phyloP scores from a whole-genome alignment of 169 alveolate genomes.

The Plasmodium vivax region DNA sequence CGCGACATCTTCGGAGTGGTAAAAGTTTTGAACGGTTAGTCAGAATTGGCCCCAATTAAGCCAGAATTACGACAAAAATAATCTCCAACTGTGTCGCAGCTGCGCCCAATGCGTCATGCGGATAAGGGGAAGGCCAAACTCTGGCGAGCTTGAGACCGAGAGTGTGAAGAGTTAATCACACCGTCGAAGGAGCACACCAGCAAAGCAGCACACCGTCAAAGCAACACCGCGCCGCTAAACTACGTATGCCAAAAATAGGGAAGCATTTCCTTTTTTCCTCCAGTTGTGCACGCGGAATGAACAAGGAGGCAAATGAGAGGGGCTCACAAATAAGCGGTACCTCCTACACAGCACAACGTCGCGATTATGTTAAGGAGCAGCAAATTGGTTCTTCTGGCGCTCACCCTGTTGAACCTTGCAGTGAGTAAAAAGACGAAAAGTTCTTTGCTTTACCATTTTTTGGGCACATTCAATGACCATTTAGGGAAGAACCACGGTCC shows the following conservation, averaged over 20 bases:
- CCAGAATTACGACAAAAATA: neutral
- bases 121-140: neutral
- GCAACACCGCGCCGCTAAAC: neutral
- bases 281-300: neutral
- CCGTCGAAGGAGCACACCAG: neutral
- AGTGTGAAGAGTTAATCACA: neutral
- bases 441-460: neutral
- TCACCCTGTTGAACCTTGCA: slow-evolving; percentile 23
- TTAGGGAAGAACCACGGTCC: neutral
- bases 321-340: neutral
- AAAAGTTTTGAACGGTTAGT: neutral
- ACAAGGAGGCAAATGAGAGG: neutral
- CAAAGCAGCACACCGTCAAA: neutral
- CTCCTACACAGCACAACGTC: neutral
- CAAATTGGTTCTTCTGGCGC: slow-evolving; percentile 3
- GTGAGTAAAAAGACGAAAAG: slow-evolving; percentile 27
- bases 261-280: neutral
- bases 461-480: slow-evolving; percentile 14
- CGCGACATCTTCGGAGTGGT: neutral
- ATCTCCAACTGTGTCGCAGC: neutral
- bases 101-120: neutral
- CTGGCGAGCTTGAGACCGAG: neutral
- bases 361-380: slow-evolving; percentile 26
- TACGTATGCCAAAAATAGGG: neutral
- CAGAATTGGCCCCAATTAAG: neutral